Conservation (phyloP, 208 protist species). For the Trypanosoma mega region DNA sequence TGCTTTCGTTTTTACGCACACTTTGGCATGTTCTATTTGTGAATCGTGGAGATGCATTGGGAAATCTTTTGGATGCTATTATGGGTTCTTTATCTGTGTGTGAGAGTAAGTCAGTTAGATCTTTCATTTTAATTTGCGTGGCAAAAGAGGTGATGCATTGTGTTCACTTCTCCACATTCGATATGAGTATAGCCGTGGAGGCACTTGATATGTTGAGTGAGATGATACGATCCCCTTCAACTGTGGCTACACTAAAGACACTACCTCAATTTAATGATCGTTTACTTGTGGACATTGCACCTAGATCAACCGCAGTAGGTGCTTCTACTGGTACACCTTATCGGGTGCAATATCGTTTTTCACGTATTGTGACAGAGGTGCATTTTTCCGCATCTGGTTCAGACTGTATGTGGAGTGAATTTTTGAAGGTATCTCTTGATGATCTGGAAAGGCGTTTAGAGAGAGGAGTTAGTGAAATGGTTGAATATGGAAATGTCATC, state of each 20-base stretch:
- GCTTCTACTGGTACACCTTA: slow-evolving; percentile 1
- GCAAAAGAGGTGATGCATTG: slow-evolving; percentile 26
- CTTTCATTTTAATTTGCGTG: slow-evolving; percentile 11
- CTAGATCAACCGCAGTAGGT: neutral
- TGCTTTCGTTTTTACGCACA: slow-evolving; percentile 21
- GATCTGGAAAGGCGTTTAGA: slow-evolving; percentile 10
- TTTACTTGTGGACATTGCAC: slow-evolving; percentile 1
- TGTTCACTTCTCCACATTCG: slow-evolving; percentile 6
- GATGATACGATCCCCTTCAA: slow-evolving; percentile 25
- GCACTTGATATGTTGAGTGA: slow-evolving; percentile 25
- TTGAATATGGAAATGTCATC: neutral
- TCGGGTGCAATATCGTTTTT: slow-evolving; percentile 13
- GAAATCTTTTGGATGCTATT: slow-evolving; percentile 13
- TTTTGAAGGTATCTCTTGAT: slow-evolving; percentile 7
- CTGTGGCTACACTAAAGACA: slow-evolving; percentile 13
- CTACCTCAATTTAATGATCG: slow-evolving; percentile 23
- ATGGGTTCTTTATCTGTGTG: slow-evolving; percentile 12
- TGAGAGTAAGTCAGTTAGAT: slow-evolving; percentile 1
- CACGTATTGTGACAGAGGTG: slow-evolving; percentile 19
- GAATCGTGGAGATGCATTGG: slow-evolving; percentile 9
- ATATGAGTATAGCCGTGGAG: slow-evolving; percentile 9
- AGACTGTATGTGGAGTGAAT: slow-evolving; percentile 1
- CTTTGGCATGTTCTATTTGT: slow-evolving; percentile 22
- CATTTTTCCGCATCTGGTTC: slow-evolving; percentile 11
- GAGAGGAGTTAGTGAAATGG: neutral